A percentile compares a stretch with the other conserved stretches of the same genome.
phyloP scores from a whole-genome alignment of 805 yeast genomes.

The Wickerhamomyces strasburgensis region DNA sequence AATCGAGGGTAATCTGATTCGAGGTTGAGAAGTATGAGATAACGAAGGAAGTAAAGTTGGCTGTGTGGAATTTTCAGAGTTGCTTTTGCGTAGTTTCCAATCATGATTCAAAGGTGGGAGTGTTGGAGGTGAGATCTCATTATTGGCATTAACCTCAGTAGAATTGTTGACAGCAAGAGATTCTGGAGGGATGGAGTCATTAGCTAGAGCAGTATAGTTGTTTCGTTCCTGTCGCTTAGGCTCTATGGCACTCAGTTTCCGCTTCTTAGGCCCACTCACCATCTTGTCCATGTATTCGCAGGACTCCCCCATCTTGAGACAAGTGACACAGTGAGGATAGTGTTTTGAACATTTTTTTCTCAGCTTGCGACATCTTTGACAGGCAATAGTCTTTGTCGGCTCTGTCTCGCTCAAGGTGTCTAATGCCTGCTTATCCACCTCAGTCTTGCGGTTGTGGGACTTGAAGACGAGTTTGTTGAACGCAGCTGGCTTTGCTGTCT shows the following conservation, averaged over 20 bases:
- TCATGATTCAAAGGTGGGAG: neutral
- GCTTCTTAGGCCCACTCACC: neutral
- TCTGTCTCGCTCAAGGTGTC: slow-evolving; percentile 2
- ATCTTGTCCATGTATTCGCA: slow-evolving; percentile 24
- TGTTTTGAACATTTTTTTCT: slow-evolving; percentile 51
- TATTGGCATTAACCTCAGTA: no score
- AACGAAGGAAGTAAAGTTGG: neutral
- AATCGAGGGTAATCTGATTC: slow-evolving; percentile 13
- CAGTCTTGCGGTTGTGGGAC: slow-evolving; percentile 15
- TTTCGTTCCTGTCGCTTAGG: no score
- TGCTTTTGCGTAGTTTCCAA: neutral
- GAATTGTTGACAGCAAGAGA: no score
- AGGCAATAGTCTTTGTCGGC: slow-evolving; percentile 20
- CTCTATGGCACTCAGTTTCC: neutral
- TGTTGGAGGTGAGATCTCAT: no score
- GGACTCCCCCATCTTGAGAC: slow-evolving; percentile 37
- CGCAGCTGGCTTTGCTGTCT: no score
- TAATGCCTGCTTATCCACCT: neutral
- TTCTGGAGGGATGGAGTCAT: no score
- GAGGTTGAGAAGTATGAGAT: neutral
- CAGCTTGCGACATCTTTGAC: slow-evolving; percentile 25
- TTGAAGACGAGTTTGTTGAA: slow-evolving; percentile 15
- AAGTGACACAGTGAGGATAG: slow-evolving; percentile 44
- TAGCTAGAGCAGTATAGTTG: no score
- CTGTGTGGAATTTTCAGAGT: neutral